Evolutionary conservation across 1,139 yeast genomes (phyloP).

Genomic region (Zygoascus meyerae): DNA sequence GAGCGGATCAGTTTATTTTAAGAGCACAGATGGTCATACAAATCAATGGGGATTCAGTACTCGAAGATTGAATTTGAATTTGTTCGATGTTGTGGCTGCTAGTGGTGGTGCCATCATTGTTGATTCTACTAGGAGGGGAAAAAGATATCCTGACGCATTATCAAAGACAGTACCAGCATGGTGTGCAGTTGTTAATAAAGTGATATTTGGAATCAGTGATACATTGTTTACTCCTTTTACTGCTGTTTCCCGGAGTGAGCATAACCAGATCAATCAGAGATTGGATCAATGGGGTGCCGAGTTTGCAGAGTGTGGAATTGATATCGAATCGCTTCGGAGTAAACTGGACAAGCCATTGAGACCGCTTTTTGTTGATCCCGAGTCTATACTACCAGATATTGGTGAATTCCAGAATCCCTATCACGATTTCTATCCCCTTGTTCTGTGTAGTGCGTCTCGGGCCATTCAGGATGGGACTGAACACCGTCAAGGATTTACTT

Average conservation of each 20-base stretch:
- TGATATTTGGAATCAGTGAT: conserved; percentile 37
- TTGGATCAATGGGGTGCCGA: conserved; percentile 48
- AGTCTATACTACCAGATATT: conserved; percentile 13
- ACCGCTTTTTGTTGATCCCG: conserved; percentile 69
- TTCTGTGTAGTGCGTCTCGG: conserved; percentile 61
- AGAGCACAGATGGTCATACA: conserved; percentile 87
- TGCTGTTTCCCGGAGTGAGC: conserved; percentile 56
- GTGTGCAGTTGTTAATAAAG: conserved; percentile 72
- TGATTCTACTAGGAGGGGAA: conserved; percentile 83
- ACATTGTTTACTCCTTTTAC: conserved; percentile 45
- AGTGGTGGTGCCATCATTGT: conserved; percentile 51
- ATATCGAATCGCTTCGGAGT: conserved; percentile 31
- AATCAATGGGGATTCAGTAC: conserved; percentile 73
- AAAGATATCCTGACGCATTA: conserved; percentile 77
- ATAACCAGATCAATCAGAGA: conserved; percentile 43
- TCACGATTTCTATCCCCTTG: conserved; percentile 38
- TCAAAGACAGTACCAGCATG: conserved; percentile 86
- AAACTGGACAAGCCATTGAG: conserved; percentile 47
- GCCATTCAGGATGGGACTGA: conserved; percentile 51
- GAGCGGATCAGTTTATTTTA: conserved; percentile 60
- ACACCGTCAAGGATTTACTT: conserved; percentile 43
- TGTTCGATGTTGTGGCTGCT: conserved; percentile 44
- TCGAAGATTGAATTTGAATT: conserved; percentile 67
- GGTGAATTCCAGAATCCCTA: conserved; percentile 22
- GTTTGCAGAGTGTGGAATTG: conserved; percentile 37